Percentiles rank a stretch among this genome's conserved stretches.
Conservation (phyloP, 768 basidiomycete genomes). For the Termitomyces sp. region DNA sequence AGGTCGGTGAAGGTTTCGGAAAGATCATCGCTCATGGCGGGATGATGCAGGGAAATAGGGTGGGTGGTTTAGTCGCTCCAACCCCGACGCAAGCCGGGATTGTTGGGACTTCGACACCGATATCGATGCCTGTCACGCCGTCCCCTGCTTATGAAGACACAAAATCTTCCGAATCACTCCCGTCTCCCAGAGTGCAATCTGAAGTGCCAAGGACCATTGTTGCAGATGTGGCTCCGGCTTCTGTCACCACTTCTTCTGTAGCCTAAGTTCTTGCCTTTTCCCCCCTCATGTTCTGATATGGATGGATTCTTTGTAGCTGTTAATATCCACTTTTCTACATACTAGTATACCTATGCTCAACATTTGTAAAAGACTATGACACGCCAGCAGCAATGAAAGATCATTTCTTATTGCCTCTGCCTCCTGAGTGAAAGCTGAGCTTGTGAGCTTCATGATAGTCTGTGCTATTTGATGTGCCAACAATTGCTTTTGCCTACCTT, state of each 20-base stretch:
- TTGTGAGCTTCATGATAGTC: too few relatives aligned
- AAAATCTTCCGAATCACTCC: background rate
- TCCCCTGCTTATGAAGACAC: slow-evolving; percentile 13
- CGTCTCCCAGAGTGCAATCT: background rate
- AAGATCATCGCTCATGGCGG: slow-evolving; percentile 2
- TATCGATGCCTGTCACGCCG: slow-evolving; percentile 4
- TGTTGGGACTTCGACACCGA: background rate
- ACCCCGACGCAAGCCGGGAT: background rate
- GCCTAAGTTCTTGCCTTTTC: background rate
- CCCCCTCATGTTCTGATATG: too few relatives aligned
- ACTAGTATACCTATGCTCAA: too few relatives aligned
- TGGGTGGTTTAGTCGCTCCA: background rate
- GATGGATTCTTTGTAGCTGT: too few relatives aligned
- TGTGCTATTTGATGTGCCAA: too few relatives aligned
- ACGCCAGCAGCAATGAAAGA: background rate
- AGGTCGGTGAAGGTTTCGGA: slow-evolving; percentile 4
- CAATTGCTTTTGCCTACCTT: too few relatives aligned
- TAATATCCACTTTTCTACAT: too few relatives aligned
- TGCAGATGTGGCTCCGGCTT: background rate
- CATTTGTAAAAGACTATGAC: too few relatives aligned
- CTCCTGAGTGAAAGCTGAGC: background rate
- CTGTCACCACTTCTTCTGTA: background rate
- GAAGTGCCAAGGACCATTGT: background rate
- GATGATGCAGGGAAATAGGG: background rate
- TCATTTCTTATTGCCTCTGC: background rate